These are phyloP conservation scores for Candida caryicola DNA, from an alignment of 805 yeast genomes.

Conservation along the genomic window DNA sequence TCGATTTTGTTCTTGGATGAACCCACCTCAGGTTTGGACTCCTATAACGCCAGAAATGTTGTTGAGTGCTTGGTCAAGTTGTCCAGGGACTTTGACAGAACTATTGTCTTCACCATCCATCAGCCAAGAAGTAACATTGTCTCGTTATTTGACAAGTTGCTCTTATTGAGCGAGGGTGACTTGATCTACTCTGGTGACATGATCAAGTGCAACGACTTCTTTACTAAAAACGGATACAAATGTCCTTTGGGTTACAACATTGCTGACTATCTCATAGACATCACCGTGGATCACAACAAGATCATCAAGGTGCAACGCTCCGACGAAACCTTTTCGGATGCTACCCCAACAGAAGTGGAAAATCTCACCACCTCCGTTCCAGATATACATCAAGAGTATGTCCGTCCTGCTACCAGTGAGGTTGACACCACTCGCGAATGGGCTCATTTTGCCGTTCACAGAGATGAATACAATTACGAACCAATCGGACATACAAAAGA, in stretches of 20 bases:
- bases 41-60: slow-evolving; percentile 90
- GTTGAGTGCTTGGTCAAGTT: slow-evolving; percentile 78
- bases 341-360: slow-evolving; percentile 5
- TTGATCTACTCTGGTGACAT: slow-evolving; percentile 87
- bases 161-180: slow-evolving; percentile 80
- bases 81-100: slow-evolving; percentile 77
- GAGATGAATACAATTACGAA: slow-evolving; percentile 58
- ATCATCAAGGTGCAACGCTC: slow-evolving; percentile 19
- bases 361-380: slow-evolving; percentile 13
- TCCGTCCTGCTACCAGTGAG: slow-evolving; percentile 23
- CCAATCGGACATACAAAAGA: slow-evolving; percentile 15
- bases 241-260: slow-evolving; percentile 91
- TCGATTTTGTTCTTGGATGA: slow-evolving; percentile 81
- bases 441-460: slow-evolving; percentile 80
- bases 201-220: slow-evolving; percentile 69
- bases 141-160: slow-evolving; percentile 77
- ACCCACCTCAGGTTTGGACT: slow-evolving; percentile 94
- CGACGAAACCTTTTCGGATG: slow-evolving; percentile 4
- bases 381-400: slow-evolving; percentile 28
- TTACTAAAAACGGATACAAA: slow-evolving; percentile 67
- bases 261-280: slow-evolving; percentile 90
- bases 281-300: slow-evolving; percentile 65
- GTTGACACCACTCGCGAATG: slow-evolving; percentile 73
- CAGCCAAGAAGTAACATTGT: slow-evolving; percentile 97
- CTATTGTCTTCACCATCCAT: slow-evolving; percentile 90